These are phyloP conservation scores for Meredithiella fracta DNA, from an alignment of 2,329 filamentous ascomycete genomes.

Conservation along the genomic window DNA sequence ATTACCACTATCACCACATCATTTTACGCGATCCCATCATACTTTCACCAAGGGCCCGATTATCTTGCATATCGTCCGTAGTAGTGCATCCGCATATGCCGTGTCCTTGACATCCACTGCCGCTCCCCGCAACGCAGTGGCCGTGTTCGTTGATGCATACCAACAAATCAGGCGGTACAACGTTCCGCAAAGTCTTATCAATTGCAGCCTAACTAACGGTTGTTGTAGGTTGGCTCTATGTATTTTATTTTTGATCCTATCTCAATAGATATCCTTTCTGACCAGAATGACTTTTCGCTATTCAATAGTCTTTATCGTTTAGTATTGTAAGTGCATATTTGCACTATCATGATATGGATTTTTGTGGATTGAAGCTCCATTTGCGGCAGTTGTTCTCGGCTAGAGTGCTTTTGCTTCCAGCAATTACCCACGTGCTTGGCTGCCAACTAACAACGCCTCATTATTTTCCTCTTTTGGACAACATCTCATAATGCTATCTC, in stretches of 20 bases:
- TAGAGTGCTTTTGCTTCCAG: not conserved
- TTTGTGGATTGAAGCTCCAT: too few species aligned
- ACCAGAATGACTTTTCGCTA: not conserved
- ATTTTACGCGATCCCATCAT: not conserved
- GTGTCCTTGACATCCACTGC: not conserved
- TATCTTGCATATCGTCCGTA: not conserved
- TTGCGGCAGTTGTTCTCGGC: not conserved
- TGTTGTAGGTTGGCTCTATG: not conserved
- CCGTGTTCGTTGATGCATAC: not conserved
- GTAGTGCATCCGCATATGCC: not conserved
- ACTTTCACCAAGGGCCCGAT: not conserved
- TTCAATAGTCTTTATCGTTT: not conserved
- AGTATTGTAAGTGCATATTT: not conserved
- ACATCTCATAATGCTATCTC: not conserved
- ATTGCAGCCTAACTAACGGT: not conserved
- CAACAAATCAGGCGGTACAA: not conserved
- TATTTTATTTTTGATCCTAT: not conserved
- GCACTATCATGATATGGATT: too few species aligned
- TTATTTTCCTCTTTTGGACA: not conserved
- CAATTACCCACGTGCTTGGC: not conserved
- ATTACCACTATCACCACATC: not conserved
- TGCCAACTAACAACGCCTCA: not conserved
- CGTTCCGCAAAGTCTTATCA: not conserved
- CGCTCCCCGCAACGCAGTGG: not conserved
- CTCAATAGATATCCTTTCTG: not conserved